phyloP scores from a whole-genome alignment of 805 yeast species.

The Saccharomycopsis sp. region DNA sequence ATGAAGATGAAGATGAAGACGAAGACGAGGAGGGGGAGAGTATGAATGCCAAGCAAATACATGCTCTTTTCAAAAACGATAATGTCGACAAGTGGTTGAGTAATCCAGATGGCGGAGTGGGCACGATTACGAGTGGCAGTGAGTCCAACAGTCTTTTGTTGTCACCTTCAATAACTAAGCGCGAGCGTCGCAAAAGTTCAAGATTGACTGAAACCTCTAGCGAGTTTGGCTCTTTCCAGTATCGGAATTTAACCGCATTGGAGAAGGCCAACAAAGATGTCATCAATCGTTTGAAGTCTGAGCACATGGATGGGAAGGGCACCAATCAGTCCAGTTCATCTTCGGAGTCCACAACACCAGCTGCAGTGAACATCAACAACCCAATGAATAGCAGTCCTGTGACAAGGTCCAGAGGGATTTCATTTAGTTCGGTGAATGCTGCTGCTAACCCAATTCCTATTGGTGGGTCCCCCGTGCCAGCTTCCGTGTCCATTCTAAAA shows the following conservation, averaged over 20 bases:
- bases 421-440: slow-evolving; percentile 25
- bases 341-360: slow-evolving; percentile 32
- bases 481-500: slow-evolving; percentile 16
- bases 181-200: slow-evolving; percentile 61
- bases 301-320: slow-evolving; percentile 47
- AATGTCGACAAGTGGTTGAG: slow-evolving; percentile 15
- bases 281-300: slow-evolving; percentile 75
- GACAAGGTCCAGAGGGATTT: slow-evolving; percentile 32
- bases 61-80: slow-evolving; percentile 2
- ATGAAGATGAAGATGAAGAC: slow-evolving; percentile 3
- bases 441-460: too few relatives aligned
- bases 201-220: slow-evolving; percentile 60
- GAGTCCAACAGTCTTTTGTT: slow-evolving; percentile 26
- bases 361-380: too few relatives aligned
- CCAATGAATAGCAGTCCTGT: too few relatives aligned
- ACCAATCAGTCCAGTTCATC: slow-evolving; percentile 33
- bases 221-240: slow-evolving; percentile 90
- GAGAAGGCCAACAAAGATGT: slow-evolving; percentile 93
- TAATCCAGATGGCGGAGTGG: slow-evolving; percentile 10
- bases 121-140: slow-evolving; percentile 26
- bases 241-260: slow-evolving; percentile 78
- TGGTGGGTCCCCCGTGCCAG: too few relatives aligned
- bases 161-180: slow-evolving; percentile 40
- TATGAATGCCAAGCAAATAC: too few relatives aligned
- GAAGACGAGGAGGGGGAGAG: background rate